Base-by-base conservation (phyloP, 164 flowering plant species). In the Chimonanthus salicifolius region DNA sequence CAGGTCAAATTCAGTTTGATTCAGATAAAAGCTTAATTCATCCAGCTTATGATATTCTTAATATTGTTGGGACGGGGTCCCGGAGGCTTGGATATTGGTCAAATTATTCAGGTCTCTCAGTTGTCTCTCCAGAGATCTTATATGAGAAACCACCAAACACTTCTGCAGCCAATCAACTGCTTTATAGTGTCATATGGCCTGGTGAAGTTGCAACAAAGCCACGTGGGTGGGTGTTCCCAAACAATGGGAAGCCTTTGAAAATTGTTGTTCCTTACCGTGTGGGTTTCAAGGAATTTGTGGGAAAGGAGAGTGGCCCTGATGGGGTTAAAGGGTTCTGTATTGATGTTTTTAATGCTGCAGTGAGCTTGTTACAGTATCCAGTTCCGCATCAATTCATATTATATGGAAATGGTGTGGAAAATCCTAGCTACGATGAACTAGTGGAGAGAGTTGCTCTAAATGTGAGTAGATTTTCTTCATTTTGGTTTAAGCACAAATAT, bases 271-370 rank as follows among this genome's bases (percentile, higher is more conserved):
- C 98, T 6, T 71, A 87, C 72, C 83, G 98, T 64, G 89, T 86
- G 43, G 84, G 86, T 72, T 94, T 82, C 67, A 80, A 82, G 67
- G 89, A 89, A 18, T 89, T 90, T 85, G 91, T 89, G 47, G 49
- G 78, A 2, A 83, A 85, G 74, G 91, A 81, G 18, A 79, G 78
- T 10, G 80, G 81, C 18, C 84, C 92, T 7, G 76, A 54, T 1
- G 89, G 86, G 68, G 91, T 82, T 13, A 82, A 72, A 69, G 98
- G 98, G 49, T 94, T 77, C 77, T 89, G 88, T 71, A 86, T 94
- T 62, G 98, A 94, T 79, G 84, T 94, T 48, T 94, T 94, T 82
- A 90, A 88, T 76, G 90, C 94, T 73, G 98, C 97, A 49, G 76
- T 91, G 65, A 72, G 33, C 45, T 82, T 92, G 82, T 79, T 94